Conservation (phyloP, 805 yeast species). For the Wickerhamomyces chambardii region DNA sequence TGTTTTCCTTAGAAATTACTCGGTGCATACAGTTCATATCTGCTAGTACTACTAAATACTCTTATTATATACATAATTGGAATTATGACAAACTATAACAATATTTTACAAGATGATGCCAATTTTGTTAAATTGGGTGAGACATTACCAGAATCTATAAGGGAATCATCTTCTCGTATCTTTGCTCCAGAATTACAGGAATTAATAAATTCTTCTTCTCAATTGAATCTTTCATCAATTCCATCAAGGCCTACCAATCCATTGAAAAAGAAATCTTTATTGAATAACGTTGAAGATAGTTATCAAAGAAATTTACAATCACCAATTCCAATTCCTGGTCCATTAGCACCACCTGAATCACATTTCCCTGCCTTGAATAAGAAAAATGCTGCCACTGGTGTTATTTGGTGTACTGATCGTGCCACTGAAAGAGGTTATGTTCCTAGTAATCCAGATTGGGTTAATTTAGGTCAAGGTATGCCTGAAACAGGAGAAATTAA, state of each 20-base stretch:
- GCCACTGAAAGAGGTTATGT: slow-evolving; percentile 48
- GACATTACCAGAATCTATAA: slow-evolving; percentile 18
- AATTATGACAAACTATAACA: no score
- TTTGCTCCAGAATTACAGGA: slow-evolving; percentile 6
- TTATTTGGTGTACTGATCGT: slow-evolving; percentile 55
- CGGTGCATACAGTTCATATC: no score
- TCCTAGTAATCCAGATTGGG: slow-evolving; percentile 34
- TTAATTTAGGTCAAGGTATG: slow-evolving; percentile 57
- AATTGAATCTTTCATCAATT: background rate
- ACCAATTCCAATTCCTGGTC: slow-evolving; percentile 43
- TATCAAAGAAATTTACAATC: slow-evolving; percentile 19
- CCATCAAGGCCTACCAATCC: slow-evolving; percentile 2
- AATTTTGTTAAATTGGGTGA: slow-evolving; percentile 15
- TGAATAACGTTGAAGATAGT: slow-evolving; percentile 1
- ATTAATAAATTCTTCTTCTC: no score
- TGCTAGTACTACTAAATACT: no score
- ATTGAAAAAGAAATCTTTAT: background rate
- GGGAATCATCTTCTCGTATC: slow-evolving; percentile 14
- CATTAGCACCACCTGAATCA: slow-evolving; percentile 31
- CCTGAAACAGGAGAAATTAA: slow-evolving; percentile 56
- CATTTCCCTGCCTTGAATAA: slow-evolving; percentile 52
- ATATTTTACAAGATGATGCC: slow-evolving; percentile 4
- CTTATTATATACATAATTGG: no score
- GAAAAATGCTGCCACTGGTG: slow-evolving; percentile 52
- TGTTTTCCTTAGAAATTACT: no score